Conservation (phyloP, 2,329 filamentous ascomycete genomes). For the Byssoonygena ceratinophila region DNA sequence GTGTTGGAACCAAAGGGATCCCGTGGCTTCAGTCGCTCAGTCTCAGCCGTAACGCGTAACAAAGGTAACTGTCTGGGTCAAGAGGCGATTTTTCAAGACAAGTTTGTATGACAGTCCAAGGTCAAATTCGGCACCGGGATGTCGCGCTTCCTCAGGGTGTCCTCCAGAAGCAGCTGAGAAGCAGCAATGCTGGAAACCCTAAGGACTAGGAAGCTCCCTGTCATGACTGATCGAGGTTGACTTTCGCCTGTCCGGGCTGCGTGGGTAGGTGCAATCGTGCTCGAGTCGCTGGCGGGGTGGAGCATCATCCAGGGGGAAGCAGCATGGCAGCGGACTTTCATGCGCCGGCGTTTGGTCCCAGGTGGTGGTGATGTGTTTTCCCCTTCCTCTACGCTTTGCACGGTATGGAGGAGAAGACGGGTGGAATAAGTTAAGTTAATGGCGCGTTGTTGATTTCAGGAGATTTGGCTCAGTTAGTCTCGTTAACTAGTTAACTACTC, state of each 20-base stretch:
- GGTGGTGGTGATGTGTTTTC: slow-evolving; percentile 13
- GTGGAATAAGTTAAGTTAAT: too few species aligned
- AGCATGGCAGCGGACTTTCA: slow-evolving; percentile 17
- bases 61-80: too few species aligned
- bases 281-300: slow-evolving; percentile 14
- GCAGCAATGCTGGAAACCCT: slow-evolving; percentile 15
- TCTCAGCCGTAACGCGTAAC: too few species aligned
- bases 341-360: slow-evolving; percentile 16
- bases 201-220: neutral
- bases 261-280: slow-evolving; percentile 15
- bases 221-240: slow-evolving; percentile 9
- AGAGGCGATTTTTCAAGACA: too few species aligned
- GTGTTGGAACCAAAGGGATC: neutral
- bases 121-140: slow-evolving; percentile 13
- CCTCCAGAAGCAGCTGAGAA: slow-evolving; percentile 14
- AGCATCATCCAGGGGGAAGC: slow-evolving; percentile 14
- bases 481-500: neutral
- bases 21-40: too few species aligned
- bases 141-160: slow-evolving; percentile 13
- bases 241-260: slow-evolving; percentile 15
- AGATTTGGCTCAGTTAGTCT: too few species aligned
- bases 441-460: too few species aligned
- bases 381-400: slow-evolving; percentile 1
- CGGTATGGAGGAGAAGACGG: neutral
- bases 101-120: neutral